These are phyloP conservation scores for Ophiosphaerella narmari DNA, from an alignment of 2,329 filamentous ascomycete species.

Conservation along the genomic window DNA sequence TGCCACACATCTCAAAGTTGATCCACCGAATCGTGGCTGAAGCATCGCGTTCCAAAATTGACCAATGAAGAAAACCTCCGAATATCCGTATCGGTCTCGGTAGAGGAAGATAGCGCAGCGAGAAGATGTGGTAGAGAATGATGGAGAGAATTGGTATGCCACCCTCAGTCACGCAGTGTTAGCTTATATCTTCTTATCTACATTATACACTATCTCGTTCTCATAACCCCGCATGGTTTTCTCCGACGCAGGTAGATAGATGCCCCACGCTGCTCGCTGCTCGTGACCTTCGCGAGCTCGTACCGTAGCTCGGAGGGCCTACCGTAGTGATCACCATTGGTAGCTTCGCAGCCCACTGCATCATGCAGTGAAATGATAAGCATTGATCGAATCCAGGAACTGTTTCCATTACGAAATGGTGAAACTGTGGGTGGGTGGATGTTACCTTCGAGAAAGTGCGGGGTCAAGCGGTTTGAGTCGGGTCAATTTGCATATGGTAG, in stretches of 20 bases:
- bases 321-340: not conserved
- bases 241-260: conserved; percentile 14
- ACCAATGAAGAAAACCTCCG: not conserved
- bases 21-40: conserved; percentile 6
- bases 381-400: not conserved
- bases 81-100: not conserved
- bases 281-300: conserved; percentile 26
- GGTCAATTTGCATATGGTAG: conserved; percentile 7
- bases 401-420: conserved; percentile 3
- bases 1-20: conserved; percentile 2
- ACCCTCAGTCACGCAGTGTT: not conserved
- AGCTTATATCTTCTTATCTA: conserved; percentile 24
- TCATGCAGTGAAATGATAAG: conserved; percentile 14
- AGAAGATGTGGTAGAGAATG: not conserved
- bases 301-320: conserved; percentile 20
- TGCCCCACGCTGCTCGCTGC: conserved; percentile 14
- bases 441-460: conserved; percentile 10
- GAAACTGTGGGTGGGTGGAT: not conserved
- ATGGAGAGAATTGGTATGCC: not conserved
- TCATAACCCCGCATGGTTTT: conserved; percentile 25
- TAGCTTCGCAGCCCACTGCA: not conserved
- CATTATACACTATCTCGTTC: conserved; percentile 13
- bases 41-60: conserved; percentile 6
- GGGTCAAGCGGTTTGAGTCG: conserved; percentile 17
- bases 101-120: not conserved